Percentiles rank a stretch among this genome's conserved stretches.
Evolutionary conservation across 192 early-diverging fungal genomes (phyloP).

Genomic region (Gigaspora rosea): DNA sequence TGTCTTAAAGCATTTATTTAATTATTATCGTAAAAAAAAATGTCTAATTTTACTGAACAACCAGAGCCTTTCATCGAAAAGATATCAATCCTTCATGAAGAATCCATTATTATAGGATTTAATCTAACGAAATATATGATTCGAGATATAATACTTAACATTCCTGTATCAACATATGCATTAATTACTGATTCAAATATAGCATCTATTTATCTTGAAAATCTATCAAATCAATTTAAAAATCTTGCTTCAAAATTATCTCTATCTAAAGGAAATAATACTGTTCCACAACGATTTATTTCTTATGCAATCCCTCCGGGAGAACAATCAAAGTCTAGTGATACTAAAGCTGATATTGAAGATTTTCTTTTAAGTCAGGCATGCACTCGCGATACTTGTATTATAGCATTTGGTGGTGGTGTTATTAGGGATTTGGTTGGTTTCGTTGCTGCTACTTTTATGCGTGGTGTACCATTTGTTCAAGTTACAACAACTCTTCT

Average conservation of each 20-base stretch:
- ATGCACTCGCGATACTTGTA: conserved; percentile 90
- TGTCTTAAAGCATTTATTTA: too few species aligned
- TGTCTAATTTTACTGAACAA: conserved; percentile 7
- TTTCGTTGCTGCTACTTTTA: conserved; percentile 97
- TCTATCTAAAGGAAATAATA: conserved; percentile 22
- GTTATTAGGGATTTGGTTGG: conserved; percentile 97
- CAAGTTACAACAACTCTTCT: conserved; percentile 95
- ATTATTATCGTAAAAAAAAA: neutral
- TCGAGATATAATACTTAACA: conserved; percentile 67
- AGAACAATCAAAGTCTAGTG: conserved; percentile 86
- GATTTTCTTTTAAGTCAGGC: conserved; percentile 84
- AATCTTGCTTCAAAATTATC: conserved; percentile 21
- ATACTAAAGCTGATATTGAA: conserved; percentile 83
- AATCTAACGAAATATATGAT: conserved; percentile 75
- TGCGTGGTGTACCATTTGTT: conserved; percentile 93
- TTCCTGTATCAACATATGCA: conserved; percentile 83
- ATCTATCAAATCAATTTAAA: conserved; percentile 45
- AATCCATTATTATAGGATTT: conserved; percentile 87
- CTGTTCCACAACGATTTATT: conserved; percentile 59
- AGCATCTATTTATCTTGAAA: conserved; percentile 71
- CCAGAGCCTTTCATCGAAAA: conserved; percentile 59
- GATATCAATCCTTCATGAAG: conserved; percentile 84
- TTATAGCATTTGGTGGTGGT: conserved; percentile 94
- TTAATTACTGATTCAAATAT: conserved; percentile 88
- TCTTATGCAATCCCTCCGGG: conserved; percentile 83